phyloP scores from a whole-genome alignment of 805 yeast species.

The Wickerhamiella siamensis region DNA sequence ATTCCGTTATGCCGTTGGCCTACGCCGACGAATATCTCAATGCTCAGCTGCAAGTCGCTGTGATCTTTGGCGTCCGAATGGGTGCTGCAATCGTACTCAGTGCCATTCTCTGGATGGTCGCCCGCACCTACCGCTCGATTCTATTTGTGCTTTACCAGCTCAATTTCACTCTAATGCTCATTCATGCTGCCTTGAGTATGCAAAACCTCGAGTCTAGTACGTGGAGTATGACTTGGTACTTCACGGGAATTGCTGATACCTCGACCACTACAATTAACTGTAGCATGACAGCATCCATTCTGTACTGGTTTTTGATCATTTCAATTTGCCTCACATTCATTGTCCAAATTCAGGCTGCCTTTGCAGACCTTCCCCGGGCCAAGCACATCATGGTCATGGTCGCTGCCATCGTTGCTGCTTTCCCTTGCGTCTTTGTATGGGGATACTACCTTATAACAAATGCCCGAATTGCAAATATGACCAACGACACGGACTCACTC shows the following conservation, averaged over 20 bases:
- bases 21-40: background rate
- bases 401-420: slow-evolving; percentile 33
- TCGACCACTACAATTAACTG: slow-evolving; percentile 30
- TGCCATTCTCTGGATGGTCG: slow-evolving; percentile 31
- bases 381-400: slow-evolving; percentile 24
- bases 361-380: slow-evolving; percentile 23
- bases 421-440: slow-evolving; percentile 46
- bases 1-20: background rate
- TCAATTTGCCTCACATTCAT: slow-evolving; percentile 52
- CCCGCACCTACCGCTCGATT: slow-evolving; percentile 45
- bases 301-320: slow-evolving; percentile 45
- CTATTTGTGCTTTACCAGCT: slow-evolving; percentile 60
- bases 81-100: slow-evolving; percentile 40
- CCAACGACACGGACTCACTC: background rate
- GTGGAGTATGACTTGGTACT: slow-evolving; percentile 30
- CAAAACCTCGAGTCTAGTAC: slow-evolving; percentile 28
- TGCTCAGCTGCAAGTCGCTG: slow-evolving; percentile 1
- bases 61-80: slow-evolving; percentile 35
- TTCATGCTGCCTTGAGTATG: slow-evolving; percentile 49
- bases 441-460: slow-evolving; percentile 32
- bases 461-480: background rate
- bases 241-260: slow-evolving; percentile 34
- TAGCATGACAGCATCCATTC: slow-evolving; percentile 46
- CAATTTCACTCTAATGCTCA: slow-evolving; percentile 38
- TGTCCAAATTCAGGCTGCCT: slow-evolving; percentile 59